These are phyloP conservation scores for Exophiala xenobiotica DNA, from an alignment of 2,329 filamentous ascomycete species.

Conservation along the genomic window DNA sequence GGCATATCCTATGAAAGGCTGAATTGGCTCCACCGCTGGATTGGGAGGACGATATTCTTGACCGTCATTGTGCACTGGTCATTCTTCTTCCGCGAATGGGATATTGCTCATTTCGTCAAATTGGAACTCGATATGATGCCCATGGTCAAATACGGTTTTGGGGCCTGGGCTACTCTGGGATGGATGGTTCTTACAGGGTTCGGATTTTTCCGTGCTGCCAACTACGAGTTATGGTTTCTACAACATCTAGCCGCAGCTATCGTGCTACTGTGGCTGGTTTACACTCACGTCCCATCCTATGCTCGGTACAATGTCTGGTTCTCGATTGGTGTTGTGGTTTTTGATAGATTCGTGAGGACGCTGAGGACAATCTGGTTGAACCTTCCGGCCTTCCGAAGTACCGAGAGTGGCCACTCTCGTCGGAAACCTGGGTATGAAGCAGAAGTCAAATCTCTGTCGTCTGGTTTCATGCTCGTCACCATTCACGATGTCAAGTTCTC, in stretches of 20 bases:
- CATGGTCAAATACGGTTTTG: slow-evolving; percentile 53
- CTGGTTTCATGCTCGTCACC: slow-evolving; percentile 14
- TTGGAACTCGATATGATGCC: slow-evolving; percentile 50
- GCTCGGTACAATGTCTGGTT: slow-evolving; percentile 28
- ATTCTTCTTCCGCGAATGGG: slow-evolving; percentile 56
- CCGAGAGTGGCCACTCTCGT: not conserved
- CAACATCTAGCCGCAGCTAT: slow-evolving; percentile 54
- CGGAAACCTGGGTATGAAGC: slow-evolving; percentile 15
- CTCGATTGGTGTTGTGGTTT: slow-evolving; percentile 23
- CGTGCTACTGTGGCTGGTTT: slow-evolving; percentile 49
- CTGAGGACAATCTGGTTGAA: slow-evolving; percentile 18
- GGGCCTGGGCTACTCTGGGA: slow-evolving; percentile 51
- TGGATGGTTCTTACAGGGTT: slow-evolving; percentile 54
- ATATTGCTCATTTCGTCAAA: slow-evolving; percentile 50
- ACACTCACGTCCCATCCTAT: slow-evolving; percentile 25
- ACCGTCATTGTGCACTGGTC: slow-evolving; percentile 57
- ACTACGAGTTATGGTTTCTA: slow-evolving; percentile 56
- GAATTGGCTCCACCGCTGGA: slow-evolving; percentile 56
- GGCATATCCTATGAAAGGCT: slow-evolving; percentile 52
- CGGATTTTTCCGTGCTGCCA: slow-evolving; percentile 49
- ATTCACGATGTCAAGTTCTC: slow-evolving; percentile 36
- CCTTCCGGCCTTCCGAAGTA: slow-evolving; percentile 9
- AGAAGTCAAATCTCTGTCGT: slow-evolving; percentile 14
- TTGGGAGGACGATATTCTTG: slow-evolving; percentile 52
- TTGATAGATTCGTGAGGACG: slow-evolving; percentile 20